Evolutionary conservation across 2,329 filamentous ascomycete genomes (phyloP).

Genomic region (Septoria linicola): DNA sequence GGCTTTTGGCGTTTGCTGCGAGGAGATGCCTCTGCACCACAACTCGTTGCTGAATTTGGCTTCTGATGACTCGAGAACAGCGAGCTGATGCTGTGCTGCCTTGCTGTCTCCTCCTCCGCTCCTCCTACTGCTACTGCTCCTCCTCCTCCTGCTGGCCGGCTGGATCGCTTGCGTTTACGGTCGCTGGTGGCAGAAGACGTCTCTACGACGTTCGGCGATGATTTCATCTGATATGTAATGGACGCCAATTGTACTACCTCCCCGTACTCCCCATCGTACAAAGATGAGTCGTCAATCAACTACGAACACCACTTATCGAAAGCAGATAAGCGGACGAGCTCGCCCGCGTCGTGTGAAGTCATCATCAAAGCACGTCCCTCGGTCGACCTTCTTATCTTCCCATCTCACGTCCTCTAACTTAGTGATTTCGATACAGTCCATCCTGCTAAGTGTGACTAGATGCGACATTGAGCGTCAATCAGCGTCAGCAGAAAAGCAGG

Average conservation of each 20-base stretch:
- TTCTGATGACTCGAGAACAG: slow-evolving; percentile 42
- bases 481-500: too few species aligned
- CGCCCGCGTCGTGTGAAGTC: slow-evolving; percentile 6
- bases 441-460: too few species aligned
- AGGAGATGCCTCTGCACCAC: slow-evolving; percentile 34
- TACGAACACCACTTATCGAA: too few species aligned
- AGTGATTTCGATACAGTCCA: too few species aligned
- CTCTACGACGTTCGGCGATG: slow-evolving; percentile 20
- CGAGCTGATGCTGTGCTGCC: slow-evolving; percentile 48
- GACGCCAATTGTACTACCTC: background rate
- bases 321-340: too few species aligned
- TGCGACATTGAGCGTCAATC: too few species aligned
- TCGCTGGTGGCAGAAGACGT: slow-evolving; percentile 19
- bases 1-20: slow-evolving; percentile 45
- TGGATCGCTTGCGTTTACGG: slow-evolving; percentile 12
- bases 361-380: background rate
- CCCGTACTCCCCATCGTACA: too few species aligned
- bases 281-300: too few species aligned
- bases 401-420: background rate
- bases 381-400: background rate
- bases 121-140: background rate
- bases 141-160: too few species aligned
- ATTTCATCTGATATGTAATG: slow-evolving; percentile 28
- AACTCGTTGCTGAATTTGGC: slow-evolving; percentile 12
- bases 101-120: slow-evolving; percentile 22